phyloP scores from a whole-genome alignment of 768 basidiomycete genomes.

The Favolaschia claudopus region DNA sequence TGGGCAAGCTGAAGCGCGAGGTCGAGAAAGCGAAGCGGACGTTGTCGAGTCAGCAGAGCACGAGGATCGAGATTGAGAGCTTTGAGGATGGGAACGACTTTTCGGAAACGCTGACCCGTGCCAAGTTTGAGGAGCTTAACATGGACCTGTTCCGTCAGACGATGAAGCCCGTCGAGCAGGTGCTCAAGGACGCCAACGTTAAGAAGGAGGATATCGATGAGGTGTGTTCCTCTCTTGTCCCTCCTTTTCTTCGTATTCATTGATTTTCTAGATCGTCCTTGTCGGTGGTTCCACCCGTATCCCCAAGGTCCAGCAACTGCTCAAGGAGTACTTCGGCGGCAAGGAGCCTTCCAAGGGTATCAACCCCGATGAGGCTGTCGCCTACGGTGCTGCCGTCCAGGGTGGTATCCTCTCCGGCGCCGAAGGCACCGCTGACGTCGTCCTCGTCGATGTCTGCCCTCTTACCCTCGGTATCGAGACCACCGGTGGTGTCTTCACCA shows the following conservation, averaged over 20 bases:
- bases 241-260: not conserved
- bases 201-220: conserved; percentile 98
- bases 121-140: conserved; percentile 99
- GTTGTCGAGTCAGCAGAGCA: conserved; percentile 87
- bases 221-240: conserved; percentile 46
- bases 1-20: conserved; percentile 92
- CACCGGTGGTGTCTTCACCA: conserved; percentile 97
- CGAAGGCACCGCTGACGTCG: conserved; percentile 87
- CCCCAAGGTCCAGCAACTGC: conserved; percentile 97
- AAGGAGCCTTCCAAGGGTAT: conserved; percentile 98
- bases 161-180: conserved; percentile 99
- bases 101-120: conserved; percentile 94
- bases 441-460: conserved; percentile 96
- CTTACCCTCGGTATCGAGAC: conserved; percentile 99
- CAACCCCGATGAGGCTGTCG: conserved; percentile 99
- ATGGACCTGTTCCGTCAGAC: conserved; percentile 99
- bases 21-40: conserved; percentile 97
- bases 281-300: conserved; percentile 99
- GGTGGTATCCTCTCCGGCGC: conserved; percentile 98
- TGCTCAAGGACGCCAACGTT: conserved; percentile 95
- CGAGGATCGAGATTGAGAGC: conserved; percentile 92
- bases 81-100: conserved; percentile 98
- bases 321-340: conserved; percentile 96
- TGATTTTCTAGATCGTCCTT: conserved; percentile 70
- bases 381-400: conserved; percentile 98